Base-by-base conservation (phyloP, 345 rosid genomes). In the Firmiana major region DNA sequence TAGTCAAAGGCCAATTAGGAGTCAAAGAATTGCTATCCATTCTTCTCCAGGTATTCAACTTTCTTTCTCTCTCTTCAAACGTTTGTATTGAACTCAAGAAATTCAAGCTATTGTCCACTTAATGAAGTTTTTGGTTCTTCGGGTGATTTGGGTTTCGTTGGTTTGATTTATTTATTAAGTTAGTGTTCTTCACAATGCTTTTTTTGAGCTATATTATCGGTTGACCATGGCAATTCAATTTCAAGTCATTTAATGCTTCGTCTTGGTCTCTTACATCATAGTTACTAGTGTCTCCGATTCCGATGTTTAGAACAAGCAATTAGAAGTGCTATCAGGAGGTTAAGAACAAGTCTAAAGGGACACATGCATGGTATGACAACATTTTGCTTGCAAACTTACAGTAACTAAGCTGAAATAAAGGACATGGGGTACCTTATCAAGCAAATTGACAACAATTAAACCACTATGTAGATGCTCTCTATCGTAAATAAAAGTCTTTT, bases 41-140 rank as follows among this genome's bases (percentile, higher is more conserved):
- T 84, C 66, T 72, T 90, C 95, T 78, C 82, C 89, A 66, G 93
- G 98, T 95, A 78, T n/a, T 48, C 71, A 13, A 54, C 16, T 57
- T 59, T 42, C 22, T 72, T 2, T 63, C 22, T 74, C 40, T 53
- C 26, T 21, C 24, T 58, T 57, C 12, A 31, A 72, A 12, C 75
- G 34, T 46, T 71, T 72, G 59, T 46, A 73, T 40, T 58, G 63
- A 22, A 21, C 31, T 28, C n/a, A 26, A 65, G 31, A 58, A 62
- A 73, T 68, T n/a, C 40, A 31, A 57, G 22, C 59, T 24, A 15
- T 55, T 5, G 60, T 8, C 45, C 6, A 34, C 60, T 31, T 19
- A 19, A 1, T 55, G 7, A 36, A 8, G 24, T 48, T 24, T 65
- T 51, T 51, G 74, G 46, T 17, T 0, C 74, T 31, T 71, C 51